phyloP scores from a whole-genome alignment of 306 rosid species.

The Pterocarpus santalinus region DNA sequence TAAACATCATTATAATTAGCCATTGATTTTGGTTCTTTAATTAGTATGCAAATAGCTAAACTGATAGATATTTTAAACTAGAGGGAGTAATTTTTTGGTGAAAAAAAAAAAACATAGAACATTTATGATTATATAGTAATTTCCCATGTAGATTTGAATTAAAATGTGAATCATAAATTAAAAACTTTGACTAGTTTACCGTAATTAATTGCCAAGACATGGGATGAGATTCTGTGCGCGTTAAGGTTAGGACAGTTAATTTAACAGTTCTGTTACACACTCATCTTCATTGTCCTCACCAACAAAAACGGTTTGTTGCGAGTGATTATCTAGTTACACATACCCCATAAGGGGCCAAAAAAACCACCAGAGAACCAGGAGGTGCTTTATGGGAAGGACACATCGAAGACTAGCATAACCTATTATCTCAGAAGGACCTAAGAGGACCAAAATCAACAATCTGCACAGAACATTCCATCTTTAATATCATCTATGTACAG shows the following conservation, averaged over 20 bases:
- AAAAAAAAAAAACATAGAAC: too few relatives aligned
- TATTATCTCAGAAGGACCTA: background rate
- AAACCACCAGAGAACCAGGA: background rate
- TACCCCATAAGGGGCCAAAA: background rate
- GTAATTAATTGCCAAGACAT: background rate
- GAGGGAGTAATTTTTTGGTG: too few relatives aligned
- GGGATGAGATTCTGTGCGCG: background rate
- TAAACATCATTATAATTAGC: too few relatives aligned
- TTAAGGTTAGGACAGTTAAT: background rate
- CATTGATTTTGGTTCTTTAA: too few relatives aligned
- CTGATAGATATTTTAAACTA: too few relatives aligned
- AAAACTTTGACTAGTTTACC: background rate
- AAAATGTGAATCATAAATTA: too few relatives aligned
- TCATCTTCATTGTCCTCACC: background rate
- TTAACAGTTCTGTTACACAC: too few relatives aligned
- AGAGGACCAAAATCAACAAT: background rate
- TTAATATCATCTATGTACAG: slow-evolving; percentile 23
- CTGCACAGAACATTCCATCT: slow-evolving; percentile 10
- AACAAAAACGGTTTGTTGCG: background rate
- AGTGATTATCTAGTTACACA: background rate
- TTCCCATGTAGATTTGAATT: too few relatives aligned
- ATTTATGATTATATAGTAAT: too few relatives aligned
- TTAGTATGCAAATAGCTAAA: too few relatives aligned
- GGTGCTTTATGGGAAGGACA: background rate
- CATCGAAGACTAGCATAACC: background rate